Conservation (phyloP, 257 asterid species). For the Avicennia marina region DNA sequence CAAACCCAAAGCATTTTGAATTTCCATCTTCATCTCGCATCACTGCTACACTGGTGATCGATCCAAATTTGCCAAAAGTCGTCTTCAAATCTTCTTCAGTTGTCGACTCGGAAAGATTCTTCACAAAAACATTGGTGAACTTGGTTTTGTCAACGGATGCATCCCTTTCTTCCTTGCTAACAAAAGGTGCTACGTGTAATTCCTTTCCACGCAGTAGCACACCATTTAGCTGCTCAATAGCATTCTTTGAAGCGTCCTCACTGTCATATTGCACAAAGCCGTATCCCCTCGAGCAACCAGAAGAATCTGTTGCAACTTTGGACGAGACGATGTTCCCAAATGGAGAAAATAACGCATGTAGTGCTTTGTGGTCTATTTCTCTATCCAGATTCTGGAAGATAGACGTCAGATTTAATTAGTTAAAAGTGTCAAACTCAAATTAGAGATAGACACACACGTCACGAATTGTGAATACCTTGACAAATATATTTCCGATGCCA, state of each 20-base stretch:
- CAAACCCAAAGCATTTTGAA: constrained; percentile 46
- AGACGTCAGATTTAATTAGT: not conserved
- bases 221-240: constrained; percentile 50
- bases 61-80: not conserved
- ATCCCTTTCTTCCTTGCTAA: constrained; percentile 49
- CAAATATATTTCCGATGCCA: constrained; percentile 21
- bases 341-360: constrained; percentile 46
- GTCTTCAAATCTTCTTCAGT: not conserved
- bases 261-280: constrained; percentile 56
- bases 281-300: constrained; percentile 46
- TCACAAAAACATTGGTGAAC: not conserved
- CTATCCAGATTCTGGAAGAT: constrained; percentile 49
- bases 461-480: constrained; percentile 11
- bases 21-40: not conserved
- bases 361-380: constrained; percentile 49
- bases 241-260: constrained; percentile 50
- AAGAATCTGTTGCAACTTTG: constrained; percentile 51
- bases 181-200: constrained; percentile 49
- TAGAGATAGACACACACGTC: not conserved
- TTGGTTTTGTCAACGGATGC: constrained; percentile 18
- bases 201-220: constrained; percentile 51
- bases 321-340: constrained; percentile 57
- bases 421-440: not conserved
- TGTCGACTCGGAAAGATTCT: not conserved
- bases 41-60: not conserved